These are phyloP conservation scores for Venturia nashicola DNA, from an alignment of 2,329 filamentous ascomycete species.

Conservation along the genomic window DNA sequence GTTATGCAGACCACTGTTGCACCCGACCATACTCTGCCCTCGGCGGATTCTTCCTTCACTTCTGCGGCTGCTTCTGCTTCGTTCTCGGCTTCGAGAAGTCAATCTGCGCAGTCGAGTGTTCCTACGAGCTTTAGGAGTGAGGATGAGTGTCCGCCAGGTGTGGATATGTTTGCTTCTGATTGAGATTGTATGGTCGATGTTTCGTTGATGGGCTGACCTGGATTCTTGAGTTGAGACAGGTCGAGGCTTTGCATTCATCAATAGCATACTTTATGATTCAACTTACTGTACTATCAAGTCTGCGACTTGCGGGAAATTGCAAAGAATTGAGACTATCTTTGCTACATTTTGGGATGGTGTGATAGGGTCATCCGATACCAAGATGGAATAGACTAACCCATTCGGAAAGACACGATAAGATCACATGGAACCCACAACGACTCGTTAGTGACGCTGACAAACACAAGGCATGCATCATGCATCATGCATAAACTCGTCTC, in stretches of 20 bases:
- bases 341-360: too few species aligned
- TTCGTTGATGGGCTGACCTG: too few species aligned
- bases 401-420: neutral
- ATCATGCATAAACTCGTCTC: neutral
- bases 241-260: too few species aligned
- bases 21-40: slow-evolving; percentile 70
- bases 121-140: neutral
- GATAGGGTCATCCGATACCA: neutral
- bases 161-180: neutral
- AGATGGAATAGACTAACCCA: neutral
- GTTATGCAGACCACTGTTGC: slow-evolving; percentile 69
- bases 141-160: neutral
- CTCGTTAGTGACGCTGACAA: neutral
- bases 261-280: too few species aligned
- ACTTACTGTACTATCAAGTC: too few species aligned
- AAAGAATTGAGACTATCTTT: too few species aligned
- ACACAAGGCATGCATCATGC: neutral
- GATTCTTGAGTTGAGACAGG: neutral
- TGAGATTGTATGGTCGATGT: neutral
- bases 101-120: slow-evolving; percentile 9
- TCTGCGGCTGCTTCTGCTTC: slow-evolving; percentile 39
- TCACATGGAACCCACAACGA: neutral
- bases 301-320: too few species aligned
- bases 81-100: slow-evolving; percentile 3
- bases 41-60: slow-evolving; percentile 69